These are phyloP conservation scores for Talaromyces verruculosus DNA, from an alignment of 2,329 filamentous ascomycete genomes.

Conservation along the genomic window DNA sequence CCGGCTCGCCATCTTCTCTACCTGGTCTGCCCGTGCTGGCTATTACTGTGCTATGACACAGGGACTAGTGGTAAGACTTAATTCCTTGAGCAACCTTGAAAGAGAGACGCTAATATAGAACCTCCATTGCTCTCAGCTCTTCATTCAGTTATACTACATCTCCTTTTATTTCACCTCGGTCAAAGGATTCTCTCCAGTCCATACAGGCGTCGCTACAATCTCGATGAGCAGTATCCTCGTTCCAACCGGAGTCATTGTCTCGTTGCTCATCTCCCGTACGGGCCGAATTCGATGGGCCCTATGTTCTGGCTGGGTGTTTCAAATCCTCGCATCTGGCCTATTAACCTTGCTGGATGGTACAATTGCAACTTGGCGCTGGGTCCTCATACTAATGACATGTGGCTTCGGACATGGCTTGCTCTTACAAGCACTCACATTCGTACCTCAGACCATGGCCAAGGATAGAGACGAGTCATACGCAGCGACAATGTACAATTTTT, in stretches of 20 bases:
- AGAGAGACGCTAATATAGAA: conserved; percentile 28
- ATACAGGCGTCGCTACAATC: conserved; percentile 57
- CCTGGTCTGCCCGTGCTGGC: neutral
- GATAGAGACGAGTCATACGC: conserved; percentile 60
- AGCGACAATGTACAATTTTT: conserved; percentile 66
- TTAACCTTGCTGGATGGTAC: conserved; percentile 26
- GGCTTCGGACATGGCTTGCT: conserved; percentile 64
- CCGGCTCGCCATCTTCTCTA: neutral
- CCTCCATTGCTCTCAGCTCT: conserved; percentile 52
- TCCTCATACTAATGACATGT: conserved; percentile 60
- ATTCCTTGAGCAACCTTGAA: neutral
- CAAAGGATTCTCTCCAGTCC: conserved; percentile 55
- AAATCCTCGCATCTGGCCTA: conserved; percentile 59
- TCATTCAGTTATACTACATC: conserved; percentile 58
- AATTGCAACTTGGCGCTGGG: conserved; percentile 45
- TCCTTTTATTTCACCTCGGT: conserved; percentile 48
- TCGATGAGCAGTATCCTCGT: conserved; percentile 64
- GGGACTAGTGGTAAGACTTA: conserved; percentile 39
- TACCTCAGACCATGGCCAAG: conserved; percentile 61
- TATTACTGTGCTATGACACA: conserved; percentile 43
- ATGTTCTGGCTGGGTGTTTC: conserved; percentile 62
- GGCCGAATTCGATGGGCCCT: conserved; percentile 63
- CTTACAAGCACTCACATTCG: conserved; percentile 62
- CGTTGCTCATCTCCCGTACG: conserved; percentile 52
- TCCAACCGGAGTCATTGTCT: conserved; percentile 57